Percentiles rank a stretch among this genome's conserved stretches.
phyloP scores from a whole-genome alignment of 305 asterid species.

The Solanum hybrid region DNA sequence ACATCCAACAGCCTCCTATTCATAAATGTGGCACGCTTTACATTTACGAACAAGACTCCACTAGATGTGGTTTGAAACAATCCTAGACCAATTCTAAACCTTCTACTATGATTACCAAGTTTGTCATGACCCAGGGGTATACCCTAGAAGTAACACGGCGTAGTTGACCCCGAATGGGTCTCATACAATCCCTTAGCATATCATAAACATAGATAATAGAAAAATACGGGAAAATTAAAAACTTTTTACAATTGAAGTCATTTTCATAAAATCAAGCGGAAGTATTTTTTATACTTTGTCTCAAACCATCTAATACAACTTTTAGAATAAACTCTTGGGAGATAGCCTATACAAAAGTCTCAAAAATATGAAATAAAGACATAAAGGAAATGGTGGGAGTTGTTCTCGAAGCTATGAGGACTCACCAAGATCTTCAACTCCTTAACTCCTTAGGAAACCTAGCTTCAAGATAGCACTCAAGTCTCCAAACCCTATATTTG shows the following conservation, averaged over 20 bases:
- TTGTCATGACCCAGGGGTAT: neutral
- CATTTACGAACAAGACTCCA: neutral
- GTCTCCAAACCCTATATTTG: too few relatives aligned
- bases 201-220: neutral
- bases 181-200: neutral
- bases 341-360: too few relatives aligned
- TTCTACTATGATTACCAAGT: neutral
- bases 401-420: too few relatives aligned
- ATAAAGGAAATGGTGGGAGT: too few relatives aligned
- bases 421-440: too few relatives aligned
- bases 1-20: neutral
- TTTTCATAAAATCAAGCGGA: neutral
- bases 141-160: neutral
- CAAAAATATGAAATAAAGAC: too few relatives aligned
- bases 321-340: neutral
- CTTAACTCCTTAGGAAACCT: too few relatives aligned
- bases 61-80: neutral
- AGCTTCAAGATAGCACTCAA: too few relatives aligned
- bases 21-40: neutral
- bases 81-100: neutral
- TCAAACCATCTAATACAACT: neutral
- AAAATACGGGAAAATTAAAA: neutral
- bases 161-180: neutral
- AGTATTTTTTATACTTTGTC: too few relatives aligned
- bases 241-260: neutral